A percentile compares a stretch with the other conserved stretches of the same genome.
These are phyloP conservation scores for Candida andamanensis DNA, from an alignment of 805 yeast species.

Conservation along the genomic window DNA sequence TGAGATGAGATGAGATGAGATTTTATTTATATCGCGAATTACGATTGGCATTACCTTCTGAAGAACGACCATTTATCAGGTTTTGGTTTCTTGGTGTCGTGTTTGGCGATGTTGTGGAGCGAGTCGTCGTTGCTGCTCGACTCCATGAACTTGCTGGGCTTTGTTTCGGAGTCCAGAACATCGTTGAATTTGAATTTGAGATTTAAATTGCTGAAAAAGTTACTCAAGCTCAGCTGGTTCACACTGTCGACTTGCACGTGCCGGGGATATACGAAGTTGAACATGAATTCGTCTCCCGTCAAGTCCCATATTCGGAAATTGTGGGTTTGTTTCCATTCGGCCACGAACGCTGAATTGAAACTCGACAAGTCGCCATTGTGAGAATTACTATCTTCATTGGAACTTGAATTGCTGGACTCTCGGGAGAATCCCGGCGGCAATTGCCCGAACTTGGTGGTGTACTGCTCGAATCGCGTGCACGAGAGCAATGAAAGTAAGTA, in stretches of 20 bases:
- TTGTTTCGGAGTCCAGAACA: conserved; percentile 7
- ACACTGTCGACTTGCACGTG: conserved; percentile 22
- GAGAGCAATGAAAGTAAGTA: conserved; percentile 74
- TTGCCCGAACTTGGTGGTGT: conserved; percentile 34
- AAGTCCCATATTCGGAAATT: conserved; percentile 38
- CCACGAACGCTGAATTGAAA: conserved; percentile 30
- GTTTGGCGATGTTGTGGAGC: background rate
- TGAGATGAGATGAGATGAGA: conserved; percentile 1
- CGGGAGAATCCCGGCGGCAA: conserved; percentile 41
- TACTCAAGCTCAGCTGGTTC: conserved; percentile 14
- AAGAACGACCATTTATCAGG: too few species aligned
- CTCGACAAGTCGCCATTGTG: conserved; percentile 24
- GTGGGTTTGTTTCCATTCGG: conserved; percentile 27
- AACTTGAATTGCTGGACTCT: conserved; percentile 5
- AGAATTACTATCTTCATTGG: conserved; percentile 13
- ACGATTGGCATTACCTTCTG: too few species aligned
- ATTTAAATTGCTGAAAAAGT: conserved; percentile 22
- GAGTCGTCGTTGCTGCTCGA: too few species aligned
- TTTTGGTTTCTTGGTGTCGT: too few species aligned
- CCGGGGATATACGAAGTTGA: conserved; percentile 38
- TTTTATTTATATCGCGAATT: too few species aligned
- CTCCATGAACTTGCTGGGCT: conserved; percentile 19
- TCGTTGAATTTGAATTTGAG: conserved; percentile 9
- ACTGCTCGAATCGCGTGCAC: conserved; percentile 63
- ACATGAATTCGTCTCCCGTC: conserved; percentile 40